Base-by-base conservation (phyloP, 257 asterid genomes). In the Solanum lycopersicoides region DNA sequence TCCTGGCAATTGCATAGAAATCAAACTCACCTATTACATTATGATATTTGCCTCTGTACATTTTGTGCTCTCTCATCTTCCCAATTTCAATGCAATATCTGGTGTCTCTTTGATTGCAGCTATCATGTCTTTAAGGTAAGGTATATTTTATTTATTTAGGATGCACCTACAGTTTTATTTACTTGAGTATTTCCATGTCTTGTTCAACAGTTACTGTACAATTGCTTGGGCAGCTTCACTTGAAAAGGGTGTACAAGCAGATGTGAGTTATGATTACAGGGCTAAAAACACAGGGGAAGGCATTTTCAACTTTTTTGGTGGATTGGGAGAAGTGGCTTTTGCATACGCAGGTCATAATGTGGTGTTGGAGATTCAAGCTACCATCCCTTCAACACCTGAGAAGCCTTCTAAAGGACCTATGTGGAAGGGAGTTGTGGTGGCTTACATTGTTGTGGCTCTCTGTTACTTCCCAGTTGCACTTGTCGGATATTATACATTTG, bases 321-420 rank as follows among this genome's bases (percentile, higher is more conserved):
- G 96, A 3, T 32, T 95, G 88, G 99, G 99, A 30, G 96, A 95
- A 13, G 98, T 97, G 84, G 99, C 99, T 2, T 96, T 97, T 77
- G 99, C 99, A 16, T 97, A 96, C 41, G 99, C 99, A 1, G 99
- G 99, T 60, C 99, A 97, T 90, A 97, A 97, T 85, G 98, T 97
- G 23, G 99, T 97, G 50, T 86, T 97, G 86, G 99, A 97, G 77
- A 97, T 97, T 68, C 99, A 97, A 88, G 99, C 99, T 18, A 97
- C 99, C 5, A 97, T 97, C 45, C 99, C 98, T n/a, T 97, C 99
- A 0, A 95, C 96, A 13, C 99, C 99, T 0, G 99, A 93, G 87
- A 94, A 93, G 93, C 99, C 99, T 5, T 97, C 99, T 23, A 95
- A 97, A 91, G 93, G 86, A 4, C 94, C 99, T 3, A 97, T 97